Base-by-base conservation (phyloP, 2,329 filamentous ascomycete genomes). In the Claviceps cyperi region DNA sequence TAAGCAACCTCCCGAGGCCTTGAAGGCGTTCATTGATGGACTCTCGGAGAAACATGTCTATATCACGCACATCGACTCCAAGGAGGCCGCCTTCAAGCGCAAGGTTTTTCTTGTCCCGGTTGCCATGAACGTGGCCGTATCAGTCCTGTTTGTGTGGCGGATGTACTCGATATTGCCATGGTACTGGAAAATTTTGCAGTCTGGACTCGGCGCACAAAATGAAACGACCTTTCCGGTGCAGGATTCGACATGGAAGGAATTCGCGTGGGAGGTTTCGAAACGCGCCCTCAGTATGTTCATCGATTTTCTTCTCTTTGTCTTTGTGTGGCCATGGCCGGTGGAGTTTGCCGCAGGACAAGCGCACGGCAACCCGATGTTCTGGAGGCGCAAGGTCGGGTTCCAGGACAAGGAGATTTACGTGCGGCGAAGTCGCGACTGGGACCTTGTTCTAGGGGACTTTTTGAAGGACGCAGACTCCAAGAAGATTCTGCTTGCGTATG, bases 91-190 rank as follows among this genome's bases (percentile, higher is more conserved):
- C 28, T 80, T 90, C 68, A 96, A 96, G 69, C 78, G 78, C 63
- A 84, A 86, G 60, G 84, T 94, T 59, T 96, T 95, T 67, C 59
- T 80, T 46, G 81, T 95, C 1, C 88, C 90, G 15, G 74, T 88
- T 17, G 64, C 81, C 17, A 80, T 95, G 67, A 96, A 96, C 66
- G 51, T 84, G 36, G 66, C 70, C 56, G 80, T 96, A 51, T 69
- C 74, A 8, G 60, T 73, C 2, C 66, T 86, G 35, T 80, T 95
- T 57, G 57, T 74, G 52, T 80, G 80, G 71, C 83, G 90, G 55
- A 69, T 83, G 53, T 86, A 77, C 64, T 69, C 73, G 64, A 82
- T 87, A 57, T 56, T 77, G 13, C 86, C 86, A 0, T 83, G 78
- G 64, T 97, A 97, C 72, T 76, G 78, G 58, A 69, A 71, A 47